Conservation (phyloP, 2,329 filamentous ascomycete species). For the Monosporascus sp. region DNA sequence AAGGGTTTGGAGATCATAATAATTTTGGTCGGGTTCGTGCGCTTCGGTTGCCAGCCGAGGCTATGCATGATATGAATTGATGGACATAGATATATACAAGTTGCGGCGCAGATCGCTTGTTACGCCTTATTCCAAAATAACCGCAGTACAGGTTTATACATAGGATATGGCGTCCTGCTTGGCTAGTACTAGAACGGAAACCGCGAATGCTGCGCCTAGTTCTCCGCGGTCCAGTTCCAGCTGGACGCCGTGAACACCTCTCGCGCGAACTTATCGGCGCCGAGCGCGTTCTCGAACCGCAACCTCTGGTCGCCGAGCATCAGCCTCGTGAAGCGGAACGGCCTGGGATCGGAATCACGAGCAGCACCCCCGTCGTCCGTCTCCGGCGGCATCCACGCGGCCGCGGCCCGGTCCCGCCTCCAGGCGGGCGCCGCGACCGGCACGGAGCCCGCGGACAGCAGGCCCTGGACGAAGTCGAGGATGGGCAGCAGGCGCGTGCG, state of each 20-base stretch:
- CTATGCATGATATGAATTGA: neutral
- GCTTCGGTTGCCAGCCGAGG: too few species aligned
- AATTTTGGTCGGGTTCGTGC: neutral
- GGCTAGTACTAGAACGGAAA: too few species aligned
- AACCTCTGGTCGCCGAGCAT: slow-evolving; percentile 46
- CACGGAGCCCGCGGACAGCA: slow-evolving; percentile 44
- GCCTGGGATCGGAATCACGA: slow-evolving; percentile 1
- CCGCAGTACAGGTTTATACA: too few species aligned
- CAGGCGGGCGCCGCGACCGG: slow-evolving; percentile 41
- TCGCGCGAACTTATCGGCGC: slow-evolving; percentile 45
- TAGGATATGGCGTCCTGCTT: too few species aligned
- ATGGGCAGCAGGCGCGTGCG: slow-evolving; percentile 60
- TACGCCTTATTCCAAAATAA: neutral
- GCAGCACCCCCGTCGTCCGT: neutral
- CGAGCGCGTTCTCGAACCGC: slow-evolving; percentile 43
- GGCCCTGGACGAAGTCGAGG: slow-evolving; percentile 57
- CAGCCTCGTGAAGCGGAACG: slow-evolving; percentile 47
- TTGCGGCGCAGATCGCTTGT: neutral
- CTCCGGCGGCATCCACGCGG: slow-evolving; percentile 35
- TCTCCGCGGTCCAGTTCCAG: slow-evolving; percentile 58
- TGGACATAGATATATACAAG: neutral
- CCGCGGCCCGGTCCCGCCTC: slow-evolving; percentile 34
- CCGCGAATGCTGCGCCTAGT: slow-evolving; percentile 17
- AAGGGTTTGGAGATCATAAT: slow-evolving; percentile 8
- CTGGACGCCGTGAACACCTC: slow-evolving; percentile 49